Evolutionary conservation across 2,329 filamentous ascomycete genomes (phyloP), one percentile per base, ranked within the genome.

Genomic region (Exophiala spinifera): DNA sequence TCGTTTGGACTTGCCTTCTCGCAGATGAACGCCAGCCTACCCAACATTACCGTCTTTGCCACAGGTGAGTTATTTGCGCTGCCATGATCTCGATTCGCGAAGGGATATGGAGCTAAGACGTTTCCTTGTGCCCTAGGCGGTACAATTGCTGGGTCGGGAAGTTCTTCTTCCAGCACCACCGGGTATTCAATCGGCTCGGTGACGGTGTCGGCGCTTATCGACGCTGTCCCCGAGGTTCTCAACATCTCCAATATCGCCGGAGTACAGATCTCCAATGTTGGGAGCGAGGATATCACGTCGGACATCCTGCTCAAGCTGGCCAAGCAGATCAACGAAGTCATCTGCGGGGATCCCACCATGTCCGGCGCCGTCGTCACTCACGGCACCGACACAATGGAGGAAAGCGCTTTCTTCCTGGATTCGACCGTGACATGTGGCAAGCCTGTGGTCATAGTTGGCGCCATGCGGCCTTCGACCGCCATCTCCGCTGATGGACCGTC

Each of bases 331-430:
- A 48, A 49, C 43, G 33, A 49, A 13, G 34, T 45, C n/a, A 56
- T 67, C 31, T 65, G 62, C 52, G 44, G 57, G 6, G 65, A 66
- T 28, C 56, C 56, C 0, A 69, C 71, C 1, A 66, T 75, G 36
- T 62, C 67, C 8, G 68, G 81, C 33, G 79, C 78, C 5, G 79
- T 85, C 4, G 70, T 87, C 49, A 85, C 83, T 0, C 83, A 86
- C 62, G 83, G 84, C 45, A 86, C 84, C 7, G 84, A 87, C 62
- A 84, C 81, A 0, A 72, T 86, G 1, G 83, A 85, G 62, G 83
- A 86, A 66, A 79, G 79, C 0, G 79, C 82, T 7, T 85, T 85
- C 70, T 85, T 84, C 70, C 70, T 86, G 7, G 79, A 85, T 58
- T 68, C 80, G 3, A 82, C 80, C 0, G 66, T 84, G 31, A 76